Conservation (phyloP, 306 rosid genomes). For the Malus fusca region DNA sequence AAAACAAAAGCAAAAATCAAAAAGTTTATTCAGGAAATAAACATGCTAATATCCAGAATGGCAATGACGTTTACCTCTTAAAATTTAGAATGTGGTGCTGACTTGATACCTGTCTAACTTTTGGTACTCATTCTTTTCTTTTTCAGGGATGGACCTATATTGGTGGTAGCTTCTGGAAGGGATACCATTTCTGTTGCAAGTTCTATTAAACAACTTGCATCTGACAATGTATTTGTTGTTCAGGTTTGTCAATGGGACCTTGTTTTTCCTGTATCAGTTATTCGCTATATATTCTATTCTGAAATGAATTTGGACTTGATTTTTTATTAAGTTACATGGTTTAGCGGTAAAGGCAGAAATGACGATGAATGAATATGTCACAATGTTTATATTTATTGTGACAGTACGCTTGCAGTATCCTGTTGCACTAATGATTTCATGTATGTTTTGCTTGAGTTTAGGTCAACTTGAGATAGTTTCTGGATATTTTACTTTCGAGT, state of each 20-base stretch:
- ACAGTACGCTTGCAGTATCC: background rate
- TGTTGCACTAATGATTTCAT: background rate
- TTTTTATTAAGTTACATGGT: background rate
- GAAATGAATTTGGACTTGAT: background rate
- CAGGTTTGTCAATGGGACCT: slow-evolving; percentile 47
- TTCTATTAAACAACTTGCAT: slow-evolving; percentile 65
- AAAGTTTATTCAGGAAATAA: background rate
- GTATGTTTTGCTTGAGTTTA: background rate
- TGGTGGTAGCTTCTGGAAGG: slow-evolving; percentile 91
- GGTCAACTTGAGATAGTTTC: background rate
- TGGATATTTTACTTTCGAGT: background rate
- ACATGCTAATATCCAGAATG: background rate
- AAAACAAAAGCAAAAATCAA: background rate
- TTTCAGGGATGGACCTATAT: slow-evolving; percentile 80
- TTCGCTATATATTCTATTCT: background rate
- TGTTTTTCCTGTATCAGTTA: background rate
- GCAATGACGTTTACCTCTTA: background rate
- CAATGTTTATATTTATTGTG: background rate
- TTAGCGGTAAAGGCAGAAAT: background rate
- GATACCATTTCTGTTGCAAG: slow-evolving; percentile 79
- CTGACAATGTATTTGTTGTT: slow-evolving; percentile 73
- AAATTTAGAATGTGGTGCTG: background rate
- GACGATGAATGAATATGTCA: background rate
- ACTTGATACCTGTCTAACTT: background rate
- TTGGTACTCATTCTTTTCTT: slow-evolving; percentile 16